Base-by-base conservation (phyloP, 2,329 filamentous ascomycete genomes). In the Knufia petricola region DNA sequence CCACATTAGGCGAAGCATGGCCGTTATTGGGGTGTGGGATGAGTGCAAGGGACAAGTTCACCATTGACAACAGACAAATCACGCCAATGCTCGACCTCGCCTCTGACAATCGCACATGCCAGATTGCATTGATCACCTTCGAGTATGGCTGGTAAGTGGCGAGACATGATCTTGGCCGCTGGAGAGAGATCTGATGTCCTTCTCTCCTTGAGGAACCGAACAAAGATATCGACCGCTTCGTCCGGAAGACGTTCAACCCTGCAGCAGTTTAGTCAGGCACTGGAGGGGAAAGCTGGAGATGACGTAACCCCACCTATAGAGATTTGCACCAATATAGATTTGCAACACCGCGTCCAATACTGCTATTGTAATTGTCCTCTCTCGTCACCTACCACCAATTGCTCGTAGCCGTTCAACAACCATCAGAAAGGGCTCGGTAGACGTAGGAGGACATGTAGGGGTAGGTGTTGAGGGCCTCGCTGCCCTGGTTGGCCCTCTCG, bases 101-200 rank as follows among this genome's bases (percentile, higher is more conserved):
- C 39, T 19, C 39, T 21, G n/a, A 12, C 24, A 26, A 45, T 45
- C 17, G 17, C 21, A 12, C 17, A n/a, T 30, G 26, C 41, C 26
- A 45, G 41, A 3, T 13, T 12, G 17, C 41, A 45, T 45, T 45
- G 21, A 13, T 34, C 26, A 13, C 41, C 41, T 34, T 45, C 41
- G 10, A 45, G 21, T 32, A 45, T 45, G 28, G 26, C 41, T 32
- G 24, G 8, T 19, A 45, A 34, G 30, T 45, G 41, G n/a, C 12
- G 9, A 34, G 41, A 45, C 28, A 45, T 9, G 17, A 34, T 12
- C 19, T 20, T 7, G 20, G 26, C 28, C 24, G 30, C 12, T 8
- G n/a, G 24, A 3, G 17, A 21, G 28, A 45, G n/a, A 4, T 45
- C 41, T 10, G n/a, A 8, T 12, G 17, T 26, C 30, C 28, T 31